These are phyloP conservation scores for Colletotrichum shisoi DNA, from an alignment of 2,329 filamentous ascomycete genomes.

Conservation along the genomic window DNA sequence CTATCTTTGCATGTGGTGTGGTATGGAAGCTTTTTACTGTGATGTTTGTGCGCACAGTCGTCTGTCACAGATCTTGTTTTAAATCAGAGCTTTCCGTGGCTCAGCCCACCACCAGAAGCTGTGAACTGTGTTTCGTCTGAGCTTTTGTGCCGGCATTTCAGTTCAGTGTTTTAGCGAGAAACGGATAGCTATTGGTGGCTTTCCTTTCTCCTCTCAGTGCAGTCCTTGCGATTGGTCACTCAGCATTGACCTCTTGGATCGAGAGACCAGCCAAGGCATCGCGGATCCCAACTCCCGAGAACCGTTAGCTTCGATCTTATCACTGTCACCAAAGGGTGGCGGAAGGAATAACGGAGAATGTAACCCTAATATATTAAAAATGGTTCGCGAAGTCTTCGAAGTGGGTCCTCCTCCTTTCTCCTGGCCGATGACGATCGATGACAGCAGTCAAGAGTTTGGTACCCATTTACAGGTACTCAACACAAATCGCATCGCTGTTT, in stretches of 20 bases:
- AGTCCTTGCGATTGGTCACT: slow-evolving; percentile 14
- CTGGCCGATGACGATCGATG: too few species aligned
- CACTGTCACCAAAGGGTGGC: too few species aligned
- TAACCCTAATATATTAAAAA: too few species aligned
- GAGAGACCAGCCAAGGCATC: too few species aligned
- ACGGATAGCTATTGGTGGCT: neutral
- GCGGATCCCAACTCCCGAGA: too few species aligned
- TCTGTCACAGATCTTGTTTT: slow-evolving; percentile 30
- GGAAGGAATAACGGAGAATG: too few species aligned
- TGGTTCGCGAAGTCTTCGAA: too few species aligned
- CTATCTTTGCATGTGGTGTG: neutral
- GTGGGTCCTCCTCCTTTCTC: neutral
- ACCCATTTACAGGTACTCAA: slow-evolving; percentile 41
- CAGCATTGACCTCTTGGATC: too few species aligned
- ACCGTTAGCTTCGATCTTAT: too few species aligned
- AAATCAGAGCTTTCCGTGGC: neutral
- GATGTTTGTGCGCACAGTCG: slow-evolving; percentile 11
- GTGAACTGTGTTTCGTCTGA: slow-evolving; percentile 23
- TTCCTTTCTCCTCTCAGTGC: neutral
- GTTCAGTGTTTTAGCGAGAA: slow-evolving; percentile 19
- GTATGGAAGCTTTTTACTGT: neutral
- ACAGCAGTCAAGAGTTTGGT: too few species aligned
- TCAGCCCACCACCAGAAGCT: neutral
- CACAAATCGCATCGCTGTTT: slow-evolving; percentile 41
- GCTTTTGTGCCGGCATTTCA: neutral